Evolutionary conservation across 2,329 filamentous ascomycete species (phyloP), one percentile per base, ranked within the genome.

Genomic region (Apiospora kogelbergensis): DNA sequence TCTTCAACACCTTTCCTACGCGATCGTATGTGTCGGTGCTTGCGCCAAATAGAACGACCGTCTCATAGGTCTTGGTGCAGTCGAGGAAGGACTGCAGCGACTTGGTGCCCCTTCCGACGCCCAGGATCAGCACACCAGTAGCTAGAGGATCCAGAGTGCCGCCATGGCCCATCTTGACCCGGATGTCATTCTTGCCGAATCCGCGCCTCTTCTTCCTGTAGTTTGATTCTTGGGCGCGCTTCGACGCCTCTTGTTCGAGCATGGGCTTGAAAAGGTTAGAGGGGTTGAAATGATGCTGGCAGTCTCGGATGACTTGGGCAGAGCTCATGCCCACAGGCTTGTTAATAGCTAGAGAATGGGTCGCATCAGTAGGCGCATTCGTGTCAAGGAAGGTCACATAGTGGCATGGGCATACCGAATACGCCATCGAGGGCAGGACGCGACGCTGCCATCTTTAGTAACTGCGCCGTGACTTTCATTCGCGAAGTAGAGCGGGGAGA

Each of bases 101-200:
- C 80, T 98, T 99, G 68, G 96, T 99, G 46, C 93, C 96, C 70
- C 88, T 90, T 44, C 95, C 96, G 67, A 98, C 86, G 68, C 95
- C 96, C 7, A 96, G 85, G 72, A 98, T 94, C 65, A 99, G 87
- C 30, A 99, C 93, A 63, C 96, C 96, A 1, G 95, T 97, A 10
- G 96, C 96, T 75, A 98, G 87, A 33, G 96, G 96, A 77, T 99
- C 96, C 22, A 99, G 87, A 1, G 96, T 99, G 57, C 96, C 96
- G 70, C 96, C 96, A 82, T 99, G 96, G 42, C 96, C 96, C 76
- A 98, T 93, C 84, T 98, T 99, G 74, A 98, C 91, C 71, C 93
- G 89, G 6, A 91, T 79, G 1, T 86, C 84, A 74, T 86, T 86
- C 78, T 89, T 88, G 71, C 86, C 84, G 63, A 81, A 82, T 72